Base-by-base conservation (phyloP, 768 basidiomycete species). In the Peribolospora kevripleyi region DNA sequence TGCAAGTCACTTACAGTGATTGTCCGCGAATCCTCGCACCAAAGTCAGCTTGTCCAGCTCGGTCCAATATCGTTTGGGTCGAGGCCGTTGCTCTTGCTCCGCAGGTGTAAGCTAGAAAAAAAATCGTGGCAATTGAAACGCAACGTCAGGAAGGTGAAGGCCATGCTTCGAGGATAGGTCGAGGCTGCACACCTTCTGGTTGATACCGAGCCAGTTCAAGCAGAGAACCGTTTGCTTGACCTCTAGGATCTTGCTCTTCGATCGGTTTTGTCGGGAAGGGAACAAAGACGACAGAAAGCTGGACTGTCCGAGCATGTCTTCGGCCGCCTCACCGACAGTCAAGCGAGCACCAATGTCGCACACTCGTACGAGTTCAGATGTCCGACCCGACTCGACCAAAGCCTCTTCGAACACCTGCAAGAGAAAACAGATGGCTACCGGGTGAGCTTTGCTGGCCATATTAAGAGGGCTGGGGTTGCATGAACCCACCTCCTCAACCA, bases 171-270 rank as follows among this genome's bases (percentile, higher is more conserved):
- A 25, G 25, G 25, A 25, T 25, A 25, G 25, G 25, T 25, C 25
- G 25, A 25, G 25, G 25, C 25, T 25, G 1, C 43, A 13, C 43
- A 45, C 8, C 43, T 45, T 45, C 48, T 48, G 60, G 45, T 48
- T 55, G 10, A 47, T 49, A 48, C 56, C 58, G 5, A 61, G 54
- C 60, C 60, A 61, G 55, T 61, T 61, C 54, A 61, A 52, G 11
- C 51, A 55, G 37, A 61, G 11, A 37, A 55, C 7, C 46, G 56
- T 42, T 40, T 59, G 60, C 48, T 59, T 58, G 52, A 61, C 55
- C 11, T 60, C 60, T 46, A 60, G 55, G 13, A 58, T 13, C 1
- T 41, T 13, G 13, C 48, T 46, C 7, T 40, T 47, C 45, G 13
- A n/a, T 46, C 13, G 43, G 43, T 52, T 52, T 13, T 38, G 41